These are phyloP conservation scores for Ormosia semicastrata DNA, from an alignment of 306 rosid species.

Conservation along the genomic window DNA sequence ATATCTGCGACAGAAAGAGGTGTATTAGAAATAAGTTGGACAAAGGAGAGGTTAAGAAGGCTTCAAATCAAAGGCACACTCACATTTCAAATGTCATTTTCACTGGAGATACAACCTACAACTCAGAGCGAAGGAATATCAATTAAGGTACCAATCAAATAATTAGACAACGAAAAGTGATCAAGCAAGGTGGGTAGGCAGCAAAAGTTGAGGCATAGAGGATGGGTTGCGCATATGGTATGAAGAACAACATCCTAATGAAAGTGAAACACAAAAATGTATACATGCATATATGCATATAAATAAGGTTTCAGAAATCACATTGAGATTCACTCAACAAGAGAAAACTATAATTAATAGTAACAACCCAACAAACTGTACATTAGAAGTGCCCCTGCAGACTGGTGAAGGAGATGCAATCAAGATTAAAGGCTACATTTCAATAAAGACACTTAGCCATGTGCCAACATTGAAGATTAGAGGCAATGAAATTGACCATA, in stretches of 20 bases:
- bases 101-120: conserved; percentile 86
- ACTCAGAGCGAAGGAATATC: conserved; percentile 18
- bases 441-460: neutral
- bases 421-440: neutral
- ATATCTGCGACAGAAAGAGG: conserved; percentile 46
- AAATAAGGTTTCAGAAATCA: neutral
- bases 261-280: neutral
- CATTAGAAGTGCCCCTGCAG: neutral
- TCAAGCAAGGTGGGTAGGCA: neutral
- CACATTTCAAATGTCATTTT: conserved; percentile 91
- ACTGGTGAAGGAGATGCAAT: neutral
- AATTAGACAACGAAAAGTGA: neutral
- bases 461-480: neutral
- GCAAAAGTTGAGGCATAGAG: neutral
- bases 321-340: neutral
- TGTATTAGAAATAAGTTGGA: neutral
- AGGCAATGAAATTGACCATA: neutral
- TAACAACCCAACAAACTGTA: neutral
- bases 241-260: neutral
- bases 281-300: neutral
- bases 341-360: neutral
- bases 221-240: neutral
- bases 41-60: neutral
- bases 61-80: conserved; percentile 28
- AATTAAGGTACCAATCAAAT: neutral